Evolutionary conservation across 805 yeast genomes (phyloP), one percentile per base, ranked within the genome.

Genomic region (Candida gorgasii): DNA sequence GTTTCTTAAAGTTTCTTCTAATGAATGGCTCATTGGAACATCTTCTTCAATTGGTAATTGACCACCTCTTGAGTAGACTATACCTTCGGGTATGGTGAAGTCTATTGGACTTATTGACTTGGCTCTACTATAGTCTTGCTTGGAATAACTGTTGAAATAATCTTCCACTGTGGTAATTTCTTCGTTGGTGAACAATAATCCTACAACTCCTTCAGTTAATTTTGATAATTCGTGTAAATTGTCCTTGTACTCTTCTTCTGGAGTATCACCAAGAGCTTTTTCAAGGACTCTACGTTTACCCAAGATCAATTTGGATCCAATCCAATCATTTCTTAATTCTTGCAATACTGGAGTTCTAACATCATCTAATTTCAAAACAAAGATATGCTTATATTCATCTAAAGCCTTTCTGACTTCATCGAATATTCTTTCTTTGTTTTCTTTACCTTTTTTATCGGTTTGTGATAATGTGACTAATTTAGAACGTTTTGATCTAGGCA

Each of bases 401-500:
- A 93, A 76, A 14, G 86, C 82, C 46, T 77, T 77, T 69, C 96
- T 82, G 40, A 93, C 83, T 49, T 89, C 97, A 58, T 90, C 97
- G 53, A 89, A 93, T 53, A 92, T 82, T 57, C 92, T 76, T 54
- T 81, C 92, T 64, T 93, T 93, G 69, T 89, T 89, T 55, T 88
- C 97, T 52, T 84, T 82, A 39, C 97, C 97, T 62, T 93, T 93
- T 68, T 89, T 93, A 54, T 89, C 97, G 49, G 98, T 92, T 62
- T 92, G 92, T 28, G 99, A 93, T 55, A 93, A 75, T 11, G 98
- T 87, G 47, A 93, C 95, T 54, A 90, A 83, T 82, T 88, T 93
- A 53, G 97, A 85, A 79, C 98, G 92, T 65, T 83, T 90, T 27
- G 97, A 89, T 78, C 96, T 88, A 49, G 99, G 97, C 99, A 92